phyloP scores from a whole-genome alignment of 129 eudicot species.

The Ambrosia trifida region DNA sequence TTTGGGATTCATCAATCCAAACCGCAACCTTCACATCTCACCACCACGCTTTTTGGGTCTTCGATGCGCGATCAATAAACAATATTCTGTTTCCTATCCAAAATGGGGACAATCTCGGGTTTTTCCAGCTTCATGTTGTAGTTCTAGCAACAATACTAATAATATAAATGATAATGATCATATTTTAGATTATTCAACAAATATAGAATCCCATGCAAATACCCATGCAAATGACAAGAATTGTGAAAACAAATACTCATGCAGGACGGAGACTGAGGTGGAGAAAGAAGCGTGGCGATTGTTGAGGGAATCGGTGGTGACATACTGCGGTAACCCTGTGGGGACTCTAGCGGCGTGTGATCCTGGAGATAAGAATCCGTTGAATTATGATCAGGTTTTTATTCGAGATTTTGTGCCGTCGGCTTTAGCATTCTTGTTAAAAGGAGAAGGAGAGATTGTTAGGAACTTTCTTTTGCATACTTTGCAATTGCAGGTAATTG shows the following conservation, averaged over 20 bases:
- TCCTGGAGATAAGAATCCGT: slow-evolving; percentile 65
- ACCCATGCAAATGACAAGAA: slow-evolving; percentile 55
- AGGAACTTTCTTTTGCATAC: slow-evolving; percentile 84
- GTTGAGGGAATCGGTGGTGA: slow-evolving; percentile 65
- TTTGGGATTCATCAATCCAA: slow-evolving; percentile 19
- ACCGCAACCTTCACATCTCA: slow-evolving; percentile 31
- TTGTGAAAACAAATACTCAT: slow-evolving; percentile 50
- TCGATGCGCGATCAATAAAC: slow-evolving; percentile 28
- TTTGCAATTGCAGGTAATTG: slow-evolving; percentile 80
- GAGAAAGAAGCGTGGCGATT: slow-evolving; percentile 94
- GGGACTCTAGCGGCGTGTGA: slow-evolving; percentile 93
- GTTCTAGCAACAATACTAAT: slow-evolving; percentile 23
- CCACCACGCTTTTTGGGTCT: slow-evolving; percentile 37
- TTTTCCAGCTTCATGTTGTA: slow-evolving; percentile 33
- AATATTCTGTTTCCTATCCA: slow-evolving; percentile 28
- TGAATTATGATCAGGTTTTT: slow-evolving; percentile 96
- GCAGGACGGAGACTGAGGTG: slow-evolving; percentile 32
- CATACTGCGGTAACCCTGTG: slow-evolving; percentile 83
- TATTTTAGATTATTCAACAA: slow-evolving; percentile 47
- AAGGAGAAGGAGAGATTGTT: slow-evolving; percentile 88
- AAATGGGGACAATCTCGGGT: slow-evolving; percentile 49
- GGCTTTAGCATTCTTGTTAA: slow-evolving; percentile 84
- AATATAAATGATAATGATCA: slow-evolving; percentile 15
- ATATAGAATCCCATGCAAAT: slow-evolving; percentile 50
- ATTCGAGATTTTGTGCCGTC: slow-evolving; percentile 86